These are phyloP conservation scores for Talaromyces sp. DNA, from an alignment of 2,329 filamentous ascomycete species.

Conservation along the genomic window DNA sequence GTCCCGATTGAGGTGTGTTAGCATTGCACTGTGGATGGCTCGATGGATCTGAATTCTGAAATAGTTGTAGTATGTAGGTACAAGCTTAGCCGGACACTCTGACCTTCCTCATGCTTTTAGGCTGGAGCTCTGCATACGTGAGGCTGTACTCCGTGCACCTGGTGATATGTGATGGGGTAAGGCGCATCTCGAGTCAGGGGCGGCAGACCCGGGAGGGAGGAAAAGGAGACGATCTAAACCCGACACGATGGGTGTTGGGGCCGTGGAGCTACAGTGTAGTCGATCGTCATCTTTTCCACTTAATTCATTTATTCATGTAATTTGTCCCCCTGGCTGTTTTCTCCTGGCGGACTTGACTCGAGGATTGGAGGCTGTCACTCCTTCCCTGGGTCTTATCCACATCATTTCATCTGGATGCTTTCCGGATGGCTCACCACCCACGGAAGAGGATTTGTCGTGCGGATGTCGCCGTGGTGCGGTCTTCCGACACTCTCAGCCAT, in stretches of 20 bases:
- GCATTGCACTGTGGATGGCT: slow-evolving; percentile 17
- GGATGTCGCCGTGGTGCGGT: slow-evolving; percentile 6
- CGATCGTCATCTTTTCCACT: slow-evolving; percentile 22
- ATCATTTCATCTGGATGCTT: slow-evolving; percentile 7
- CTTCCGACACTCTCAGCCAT: neutral
- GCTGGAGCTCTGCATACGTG: too few species aligned
- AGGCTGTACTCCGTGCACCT: neutral
- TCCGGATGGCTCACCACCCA: slow-evolving; percentile 8
- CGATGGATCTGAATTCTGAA: slow-evolving; percentile 13
- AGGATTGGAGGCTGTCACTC: slow-evolving; percentile 12
- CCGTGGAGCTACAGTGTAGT: slow-evolving; percentile 14
- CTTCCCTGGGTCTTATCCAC: neutral
- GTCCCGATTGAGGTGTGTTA: slow-evolving; percentile 8
- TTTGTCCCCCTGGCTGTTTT: neutral
- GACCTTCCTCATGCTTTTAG: slow-evolving; percentile 4
- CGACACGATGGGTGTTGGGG: slow-evolving; percentile 23
- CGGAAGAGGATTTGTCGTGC: neutral
- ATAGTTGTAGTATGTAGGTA: neutral
- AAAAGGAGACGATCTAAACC: slow-evolving; percentile 24
- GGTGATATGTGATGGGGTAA: slow-evolving; percentile 10
- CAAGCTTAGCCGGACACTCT: neutral
- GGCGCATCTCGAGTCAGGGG: slow-evolving; percentile 19
- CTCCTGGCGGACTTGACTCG: slow-evolving; percentile 8
- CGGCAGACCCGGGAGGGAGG: slow-evolving; percentile 19
- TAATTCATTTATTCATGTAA: neutral